phyloP scores from a whole-genome alignment of 2,329 filamentous ascomycete species.

The Aurifilum marmelostoma region DNA sequence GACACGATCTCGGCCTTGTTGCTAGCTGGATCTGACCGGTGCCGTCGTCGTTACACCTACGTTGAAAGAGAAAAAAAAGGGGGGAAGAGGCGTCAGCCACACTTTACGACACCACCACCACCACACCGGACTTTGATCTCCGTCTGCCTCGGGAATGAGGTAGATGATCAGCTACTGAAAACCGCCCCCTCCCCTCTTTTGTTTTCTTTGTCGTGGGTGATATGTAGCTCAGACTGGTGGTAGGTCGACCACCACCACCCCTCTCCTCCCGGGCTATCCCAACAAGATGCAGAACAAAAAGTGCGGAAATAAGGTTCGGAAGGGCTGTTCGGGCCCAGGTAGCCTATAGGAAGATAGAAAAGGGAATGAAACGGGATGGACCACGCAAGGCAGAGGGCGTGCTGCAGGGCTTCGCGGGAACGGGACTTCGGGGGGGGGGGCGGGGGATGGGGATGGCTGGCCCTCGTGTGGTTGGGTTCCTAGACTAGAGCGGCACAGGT shows the following conservation, averaged over 20 bases:
- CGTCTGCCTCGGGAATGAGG: not conserved
- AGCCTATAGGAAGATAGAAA: not conserved
- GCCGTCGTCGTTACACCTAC: not conserved
- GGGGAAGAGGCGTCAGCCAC: constrained; percentile 2
- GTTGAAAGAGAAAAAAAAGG: too few species aligned
- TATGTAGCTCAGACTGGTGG: not conserved
- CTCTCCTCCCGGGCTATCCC: too few species aligned
- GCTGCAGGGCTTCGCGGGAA: not conserved
- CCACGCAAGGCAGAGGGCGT: too few species aligned
- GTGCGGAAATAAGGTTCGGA: not conserved
- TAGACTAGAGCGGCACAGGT: not conserved
- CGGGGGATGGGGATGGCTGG: not conserved
- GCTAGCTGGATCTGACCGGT: not conserved
- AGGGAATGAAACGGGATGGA: not conserved
- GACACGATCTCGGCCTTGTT: not conserved
- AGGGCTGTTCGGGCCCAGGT: not conserved
- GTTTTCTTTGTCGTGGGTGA: too few species aligned
- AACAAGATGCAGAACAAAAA: not conserved
- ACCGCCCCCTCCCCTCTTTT: too few species aligned
- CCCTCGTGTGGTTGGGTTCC: not conserved
- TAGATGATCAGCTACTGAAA: not conserved
- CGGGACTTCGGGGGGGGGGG: not conserved
- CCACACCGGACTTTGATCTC: not conserved
- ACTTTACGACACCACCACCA: not conserved
- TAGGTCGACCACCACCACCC: not conserved